Conservation (phyloP, 208 protist species). For the Trypanosoma mega region DNA sequence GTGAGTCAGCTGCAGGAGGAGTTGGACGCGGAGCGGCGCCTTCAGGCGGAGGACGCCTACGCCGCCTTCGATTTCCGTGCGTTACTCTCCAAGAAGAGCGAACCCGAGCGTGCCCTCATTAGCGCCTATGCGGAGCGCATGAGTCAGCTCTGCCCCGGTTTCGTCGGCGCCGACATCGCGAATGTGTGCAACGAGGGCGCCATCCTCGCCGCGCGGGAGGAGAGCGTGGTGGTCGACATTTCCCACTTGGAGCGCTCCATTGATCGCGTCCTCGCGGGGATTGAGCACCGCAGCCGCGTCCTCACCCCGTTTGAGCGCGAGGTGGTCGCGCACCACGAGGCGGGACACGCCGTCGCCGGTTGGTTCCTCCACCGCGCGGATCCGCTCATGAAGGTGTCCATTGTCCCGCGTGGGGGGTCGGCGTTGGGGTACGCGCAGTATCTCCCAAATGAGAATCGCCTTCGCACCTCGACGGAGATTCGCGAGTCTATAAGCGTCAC, state of each 20-base stretch:
- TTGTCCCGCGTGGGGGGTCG: conserved; percentile 94
- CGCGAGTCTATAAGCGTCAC: conserved; percentile 94
- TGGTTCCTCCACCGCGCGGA: conserved; percentile 98
- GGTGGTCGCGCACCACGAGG: conserved; percentile 98
- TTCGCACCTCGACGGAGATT: conserved; percentile 92
- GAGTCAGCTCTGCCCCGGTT: conserved; percentile 78
- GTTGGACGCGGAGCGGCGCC: conserved; percentile 22
- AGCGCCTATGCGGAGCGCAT: conserved; percentile 70
- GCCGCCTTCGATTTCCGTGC: conserved; percentile 50
- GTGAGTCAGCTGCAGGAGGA: conserved; percentile 30
- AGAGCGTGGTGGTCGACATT: conserved; percentile 58
- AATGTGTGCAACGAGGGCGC: conserved; percentile 97
- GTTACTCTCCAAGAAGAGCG: conserved; percentile 46
- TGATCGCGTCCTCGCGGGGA: conserved; percentile 95
- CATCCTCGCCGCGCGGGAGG: conserved; percentile 89
- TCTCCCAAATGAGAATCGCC: conserved; percentile 93
- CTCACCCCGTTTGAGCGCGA: conserved; percentile 90
- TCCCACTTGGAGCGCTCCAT: conserved; percentile 93
- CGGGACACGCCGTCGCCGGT: conserved; percentile 96
- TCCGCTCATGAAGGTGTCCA: conserved; percentile 98
- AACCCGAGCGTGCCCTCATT: conserved; percentile 64
- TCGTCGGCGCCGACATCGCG: conserved; percentile 95
- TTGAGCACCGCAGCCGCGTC: conserved; percentile 92
- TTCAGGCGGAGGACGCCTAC: conserved; percentile 17
- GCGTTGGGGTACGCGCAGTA: conserved; percentile 98